Evolutionary conservation across 1,284 basidiomycete genomes (phyloP).

Genomic region (Kalmanozyma brasiliensis): DNA sequence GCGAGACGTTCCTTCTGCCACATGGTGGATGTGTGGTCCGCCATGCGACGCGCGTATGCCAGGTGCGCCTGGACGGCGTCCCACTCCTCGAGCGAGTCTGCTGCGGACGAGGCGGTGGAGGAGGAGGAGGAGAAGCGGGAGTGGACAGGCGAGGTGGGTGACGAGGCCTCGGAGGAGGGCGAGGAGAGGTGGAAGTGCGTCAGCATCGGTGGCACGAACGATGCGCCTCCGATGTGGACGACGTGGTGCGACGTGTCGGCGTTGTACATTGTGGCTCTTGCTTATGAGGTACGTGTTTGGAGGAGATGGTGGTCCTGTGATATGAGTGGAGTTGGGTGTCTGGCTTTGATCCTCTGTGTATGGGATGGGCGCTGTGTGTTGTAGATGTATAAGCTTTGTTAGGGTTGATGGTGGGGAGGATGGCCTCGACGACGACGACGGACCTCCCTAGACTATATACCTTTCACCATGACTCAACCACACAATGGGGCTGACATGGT

Average conservation of each 20-base stretch:
- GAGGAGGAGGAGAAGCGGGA: constrained; percentile 37
- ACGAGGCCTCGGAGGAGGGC: constrained; percentile 29
- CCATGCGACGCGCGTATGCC: constrained; percentile 30
- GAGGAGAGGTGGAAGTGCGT: constrained; percentile 32
- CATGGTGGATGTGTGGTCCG: constrained; percentile 35
- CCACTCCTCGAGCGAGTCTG: constrained; percentile 24
- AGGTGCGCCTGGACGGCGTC: constrained; percentile 41
- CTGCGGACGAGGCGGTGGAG: constrained; percentile 11
- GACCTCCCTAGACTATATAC: too few species aligned
- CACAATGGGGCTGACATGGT: too few species aligned
- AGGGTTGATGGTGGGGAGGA: too few species aligned
- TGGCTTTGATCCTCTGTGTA: too few species aligned
- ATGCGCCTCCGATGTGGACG: constrained; percentile 35
- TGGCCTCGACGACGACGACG: too few species aligned
- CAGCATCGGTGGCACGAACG: constrained; percentile 40
- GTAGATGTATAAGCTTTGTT: too few species aligned
- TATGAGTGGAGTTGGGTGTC: background rate
- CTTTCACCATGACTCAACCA: too few species aligned
- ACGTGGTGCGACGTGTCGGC: constrained; percentile 28
- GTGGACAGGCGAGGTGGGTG: constrained; percentile 28
- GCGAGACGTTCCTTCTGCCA: constrained; percentile 45
- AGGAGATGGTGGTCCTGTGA: background rate
- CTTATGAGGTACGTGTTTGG: background rate
- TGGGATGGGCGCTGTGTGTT: too few species aligned
- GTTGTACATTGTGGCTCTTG: constrained; percentile 15